Conservation (phyloP, 108 stramenopile species). For the Fistulifera solaris region DNA sequence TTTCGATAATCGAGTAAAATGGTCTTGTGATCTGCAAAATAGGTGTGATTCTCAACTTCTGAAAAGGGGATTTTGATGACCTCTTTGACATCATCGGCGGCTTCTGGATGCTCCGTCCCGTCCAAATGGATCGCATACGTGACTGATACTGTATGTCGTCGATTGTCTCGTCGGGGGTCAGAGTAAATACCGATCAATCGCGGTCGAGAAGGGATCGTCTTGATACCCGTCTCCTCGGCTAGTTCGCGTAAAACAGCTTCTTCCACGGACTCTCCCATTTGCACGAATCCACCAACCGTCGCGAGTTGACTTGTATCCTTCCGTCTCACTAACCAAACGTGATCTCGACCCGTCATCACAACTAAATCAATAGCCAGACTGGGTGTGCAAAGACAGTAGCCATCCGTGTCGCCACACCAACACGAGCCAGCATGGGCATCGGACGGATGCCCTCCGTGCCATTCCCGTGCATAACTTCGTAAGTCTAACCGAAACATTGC, state of each 20-base stretch:
- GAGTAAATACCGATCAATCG: slow-evolving; percentile 67
- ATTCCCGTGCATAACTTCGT: slow-evolving; percentile 1
- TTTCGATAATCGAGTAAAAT: slow-evolving; percentile 38
- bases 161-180: slow-evolving; percentile 77
- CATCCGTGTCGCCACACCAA: slow-evolving; percentile 56
- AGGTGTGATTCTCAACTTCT: slow-evolving; percentile 46
- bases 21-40: slow-evolving; percentile 46
- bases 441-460: slow-evolving; percentile 52
- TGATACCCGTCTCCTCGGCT: slow-evolving; percentile 68
- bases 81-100: slow-evolving; percentile 81
- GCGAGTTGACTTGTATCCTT: slow-evolving; percentile 72
- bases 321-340: slow-evolving; percentile 65
- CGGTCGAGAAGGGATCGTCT: slow-evolving; percentile 11
- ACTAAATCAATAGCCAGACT: slow-evolving; percentile 76
- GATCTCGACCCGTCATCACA: slow-evolving; percentile 26
- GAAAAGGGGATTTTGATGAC: slow-evolving; percentile 38
- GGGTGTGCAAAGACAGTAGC: slow-evolving; percentile 84
- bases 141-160: slow-evolving; percentile 48
- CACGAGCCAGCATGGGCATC: slow-evolving; percentile 45
- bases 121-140: slow-evolving; percentile 47
- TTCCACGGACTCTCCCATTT: slow-evolving; percentile 63
- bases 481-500: not conserved
- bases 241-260: slow-evolving; percentile 63
- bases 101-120: slow-evolving; percentile 25
- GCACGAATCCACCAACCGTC: slow-evolving; percentile 83